Conservation (phyloP, 129 eudicot species). For the Daucus carota region DH1_v3.0 NC_030384.2:49847501-49848000, state of each 20-base stretch:
- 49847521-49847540: neutral
- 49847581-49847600: slow-evolving; percentile 15
- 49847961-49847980: slow-evolving; percentile 9
- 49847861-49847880: slow-evolving; percentile 29
- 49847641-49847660: slow-evolving; percentile 17
- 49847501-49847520: slow-evolving; percentile 1
- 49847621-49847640: slow-evolving; percentile 24
- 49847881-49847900: slow-evolving; percentile 20
- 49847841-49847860: slow-evolving; percentile 22
- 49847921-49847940: neutral
- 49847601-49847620: slow-evolving; percentile 24
- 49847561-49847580: slow-evolving; percentile 6
- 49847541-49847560: slow-evolving; percentile 16
- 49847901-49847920: slow-evolving; percentile 3
- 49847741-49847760: slow-evolving; percentile 2
- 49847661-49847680: slow-evolving; percentile 16
- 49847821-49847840: slow-evolving; percentile 2
- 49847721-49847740: slow-evolving; percentile 17
- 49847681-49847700: slow-evolving; percentile 7
- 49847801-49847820: neutral
- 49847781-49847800: neutral
- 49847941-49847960: slow-evolving; percentile 24
- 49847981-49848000: slow-evolving; percentile 18
- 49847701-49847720: slow-evolving; percentile 9
- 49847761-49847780: slow-evolving; percentile 13